These are phyloP conservation scores for Botrytis cinerea DNA, from an alignment of 2,329 filamentous ascomycete species.

Conservation along the genomic window DNA sequence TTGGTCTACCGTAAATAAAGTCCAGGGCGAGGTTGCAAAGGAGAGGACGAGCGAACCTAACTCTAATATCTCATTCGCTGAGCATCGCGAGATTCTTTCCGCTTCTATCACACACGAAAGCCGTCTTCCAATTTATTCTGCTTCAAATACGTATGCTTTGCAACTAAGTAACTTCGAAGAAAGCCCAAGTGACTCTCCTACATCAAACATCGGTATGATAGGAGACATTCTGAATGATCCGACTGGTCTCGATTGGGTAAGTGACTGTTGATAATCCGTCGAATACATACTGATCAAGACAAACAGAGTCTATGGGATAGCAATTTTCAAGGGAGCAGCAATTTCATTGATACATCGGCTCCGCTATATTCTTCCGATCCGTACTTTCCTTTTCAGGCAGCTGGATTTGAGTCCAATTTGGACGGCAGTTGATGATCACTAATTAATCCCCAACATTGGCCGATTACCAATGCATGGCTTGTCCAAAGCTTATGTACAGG, in stretches of 20 bases:
- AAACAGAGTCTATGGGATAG: slow-evolving; percentile 24
- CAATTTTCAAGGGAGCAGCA: slow-evolving; percentile 13
- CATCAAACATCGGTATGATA: slow-evolving; percentile 10
- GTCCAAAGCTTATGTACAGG: slow-evolving; percentile 21
- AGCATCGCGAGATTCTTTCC: background rate
- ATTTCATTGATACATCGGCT: background rate
- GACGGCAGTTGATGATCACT: background rate
- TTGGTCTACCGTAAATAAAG: background rate
- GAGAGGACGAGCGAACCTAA: background rate
- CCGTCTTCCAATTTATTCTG: background rate
- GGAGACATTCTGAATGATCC: slow-evolving; percentile 15
- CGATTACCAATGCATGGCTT: background rate
- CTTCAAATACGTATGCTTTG: background rate
- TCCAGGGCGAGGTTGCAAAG: background rate
- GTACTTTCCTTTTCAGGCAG: slow-evolving; percentile 19
- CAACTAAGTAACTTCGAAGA: background rate
- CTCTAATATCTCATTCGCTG: background rate
- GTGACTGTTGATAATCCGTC: background rate
- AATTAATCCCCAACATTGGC: background rate
- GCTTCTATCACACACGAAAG: background rate
- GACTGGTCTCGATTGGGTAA: slow-evolving; percentile 20
- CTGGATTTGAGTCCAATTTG: background rate
- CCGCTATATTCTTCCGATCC: background rate
- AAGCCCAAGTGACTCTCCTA: background rate
- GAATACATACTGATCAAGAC: background rate